Base-by-base conservation (phyloP, 495 filamentous ascomycete species). In the Penicillium manginii region DNA sequence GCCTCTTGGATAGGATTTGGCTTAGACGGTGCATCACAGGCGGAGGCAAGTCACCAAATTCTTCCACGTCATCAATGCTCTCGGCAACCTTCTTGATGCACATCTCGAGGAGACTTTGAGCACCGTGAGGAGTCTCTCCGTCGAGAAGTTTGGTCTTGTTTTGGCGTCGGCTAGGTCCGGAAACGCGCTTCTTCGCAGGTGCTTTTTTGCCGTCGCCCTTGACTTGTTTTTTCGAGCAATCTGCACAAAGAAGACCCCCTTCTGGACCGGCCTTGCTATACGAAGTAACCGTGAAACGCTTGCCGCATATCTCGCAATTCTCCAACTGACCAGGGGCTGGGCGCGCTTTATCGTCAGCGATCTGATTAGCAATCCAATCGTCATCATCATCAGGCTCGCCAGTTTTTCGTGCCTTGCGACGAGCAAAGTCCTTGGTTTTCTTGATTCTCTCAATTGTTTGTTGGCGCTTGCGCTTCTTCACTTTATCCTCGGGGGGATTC, bases 281-380 rank as follows among this genome's bases (percentile, higher is more conserved):
- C 1, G 92, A 77, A 0, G 94, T 97, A 26, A 98, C 94, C 0
- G 92, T 97, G 67, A 98, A 98, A 22, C 94, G 87, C 64, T 91
- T 93, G 21, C 84, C 80, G 68, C 94, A 98, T 7, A 83, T 73
- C 46, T 90, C 91, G 63, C 94, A 98, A 62, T 96, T 93, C 26
- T 88, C 91, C 58, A 91, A 83, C 71, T 98, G 94, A 2, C 91
- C 93, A 0, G 94, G 91, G 15, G 87, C 65, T 39, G 88, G 88
- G n/a, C 80, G 81, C 31, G 80, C 64, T 59, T 85, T 86, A 56
- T 86, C 78, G 56, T 88, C 77, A 69, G 88, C 78, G 46, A 87
- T 81, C 26, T 86, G 79, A 21, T 72, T 69, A 31, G 83, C 78
- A 19, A 77, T 67, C 26, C 69, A 62, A 39, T 81, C 76, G 50